Evolutionary conservation across 768 basidiomycete genomes (phyloP).

Genomic region (Tylopilus sp.): DNA sequence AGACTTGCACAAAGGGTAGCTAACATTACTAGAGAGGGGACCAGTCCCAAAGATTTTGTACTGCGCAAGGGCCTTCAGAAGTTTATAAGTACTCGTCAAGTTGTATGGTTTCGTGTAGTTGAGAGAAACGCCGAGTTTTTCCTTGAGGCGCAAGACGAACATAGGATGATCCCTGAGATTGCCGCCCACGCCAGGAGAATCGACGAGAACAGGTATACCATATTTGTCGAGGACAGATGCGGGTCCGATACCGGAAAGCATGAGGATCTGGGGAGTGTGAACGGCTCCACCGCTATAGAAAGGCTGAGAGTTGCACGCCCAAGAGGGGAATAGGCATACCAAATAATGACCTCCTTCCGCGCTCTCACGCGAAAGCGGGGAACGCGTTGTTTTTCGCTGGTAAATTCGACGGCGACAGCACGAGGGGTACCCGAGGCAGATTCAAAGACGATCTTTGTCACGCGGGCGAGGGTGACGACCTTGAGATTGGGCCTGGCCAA

Average conservation of each 20-base stretch:
- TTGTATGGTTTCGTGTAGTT: slow-evolving; percentile 36
- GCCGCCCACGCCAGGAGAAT: slow-evolving; percentile 72
- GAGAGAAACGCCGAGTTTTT: slow-evolving; percentile 44
- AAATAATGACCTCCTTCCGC: slow-evolving; percentile 57
- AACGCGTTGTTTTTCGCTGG: slow-evolving; percentile 25
- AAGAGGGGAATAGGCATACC: slow-evolving; percentile 36
- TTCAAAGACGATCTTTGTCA: slow-evolving; percentile 58
- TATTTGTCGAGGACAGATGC: slow-evolving; percentile 49
- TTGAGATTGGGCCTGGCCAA: slow-evolving; percentile 63
- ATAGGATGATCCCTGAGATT: slow-evolving; percentile 69
- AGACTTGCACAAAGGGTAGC: neutral
- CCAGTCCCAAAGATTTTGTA: slow-evolving; percentile 49
- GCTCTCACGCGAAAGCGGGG: slow-evolving; percentile 44
- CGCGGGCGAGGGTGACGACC: slow-evolving; percentile 53
- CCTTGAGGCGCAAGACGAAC: slow-evolving; percentile 49
- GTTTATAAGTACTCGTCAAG: slow-evolving; percentile 17
- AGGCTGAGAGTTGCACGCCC: neutral
- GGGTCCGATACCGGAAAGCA: slow-evolving; percentile 78
- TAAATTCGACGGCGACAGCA: slow-evolving; percentile 63
- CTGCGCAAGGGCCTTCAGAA: slow-evolving; percentile 34
- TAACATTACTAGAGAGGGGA: slow-evolving; percentile 52
- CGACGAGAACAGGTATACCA: slow-evolving; percentile 52
- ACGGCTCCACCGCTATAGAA: slow-evolving; percentile 53
- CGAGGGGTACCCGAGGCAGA: slow-evolving; percentile 36
- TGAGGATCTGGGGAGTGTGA: slow-evolving; percentile 64